Evolutionary conservation across 805 yeast species (phyloP).

Genomic region (Candida ascalaphidarum): DNA sequence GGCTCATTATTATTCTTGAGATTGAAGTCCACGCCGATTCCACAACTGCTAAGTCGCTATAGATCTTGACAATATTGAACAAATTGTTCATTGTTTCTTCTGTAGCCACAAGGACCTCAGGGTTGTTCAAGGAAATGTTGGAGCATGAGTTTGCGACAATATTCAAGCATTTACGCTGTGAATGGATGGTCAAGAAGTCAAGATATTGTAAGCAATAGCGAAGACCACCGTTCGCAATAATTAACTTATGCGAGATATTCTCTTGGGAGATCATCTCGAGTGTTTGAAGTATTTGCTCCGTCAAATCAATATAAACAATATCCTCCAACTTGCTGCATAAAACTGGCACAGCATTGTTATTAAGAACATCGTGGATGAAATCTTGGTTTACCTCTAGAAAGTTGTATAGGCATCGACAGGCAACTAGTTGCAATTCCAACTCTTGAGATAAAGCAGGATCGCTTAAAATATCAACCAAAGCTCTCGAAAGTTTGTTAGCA

Average conservation of each 20-base stretch:
- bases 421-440: slow-evolving; percentile 72
- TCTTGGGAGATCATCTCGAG: slow-evolving; percentile 57
- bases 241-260: slow-evolving; percentile 37
- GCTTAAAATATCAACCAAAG: slow-evolving; percentile 48
- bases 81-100: too few relatives aligned
- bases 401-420: slow-evolving; percentile 79
- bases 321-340: slow-evolving; percentile 61
- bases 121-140: slow-evolving; percentile 32
- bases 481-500: slow-evolving; percentile 42
- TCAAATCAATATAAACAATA: slow-evolving; percentile 78
- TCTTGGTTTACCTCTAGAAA: slow-evolving; percentile 68
- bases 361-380: slow-evolving; percentile 52
- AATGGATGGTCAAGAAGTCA: slow-evolving; percentile 84
- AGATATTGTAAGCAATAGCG: slow-evolving; percentile 60
- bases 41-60: slow-evolving; percentile 49
- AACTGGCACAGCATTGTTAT: slow-evolving; percentile 56
- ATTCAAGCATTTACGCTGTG: slow-evolving; percentile 72
- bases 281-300: slow-evolving; percentile 82
- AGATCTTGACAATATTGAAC: slow-evolving; percentile 41
- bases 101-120: too few relatives aligned
- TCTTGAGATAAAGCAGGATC: slow-evolving; percentile 53
- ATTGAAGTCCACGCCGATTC: slow-evolving; percentile 63
- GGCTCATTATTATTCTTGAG: slow-evolving; percentile 46
- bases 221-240: slow-evolving; percentile 55
- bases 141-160: slow-evolving; percentile 67